Evolutionary conservation across 2,329 filamentous ascomycete species (phyloP), one percentile per base, ranked within the genome.

Genomic region (Rutstroemia sp.): DNA sequence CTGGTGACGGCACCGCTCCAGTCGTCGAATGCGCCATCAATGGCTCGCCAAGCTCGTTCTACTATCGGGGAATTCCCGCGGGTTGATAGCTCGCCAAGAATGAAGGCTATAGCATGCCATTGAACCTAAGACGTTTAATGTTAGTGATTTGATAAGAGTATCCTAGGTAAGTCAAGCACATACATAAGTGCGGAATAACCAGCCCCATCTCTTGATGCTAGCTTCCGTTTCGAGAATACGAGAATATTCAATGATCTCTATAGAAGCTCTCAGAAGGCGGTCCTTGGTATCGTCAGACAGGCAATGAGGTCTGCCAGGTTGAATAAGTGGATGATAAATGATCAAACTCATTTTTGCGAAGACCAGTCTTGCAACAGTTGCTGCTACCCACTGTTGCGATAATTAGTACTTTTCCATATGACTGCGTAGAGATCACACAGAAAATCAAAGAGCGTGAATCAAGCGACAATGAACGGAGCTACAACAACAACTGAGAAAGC

Each of bases 91-190:
- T 76, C 72, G 21, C 71, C 67, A 30, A 76, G 62, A 5, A 75
- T 69, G 38, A 71, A 75, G n/a, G 73, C 71, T 37, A 75, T 70
- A 2, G 74, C 72, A 58, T 76, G 70, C 74, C 74, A 77, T 60
- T 75, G 73, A 1, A 71, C 52, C 52, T 54, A 27, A 27, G 16
- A 37, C 1, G 12, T 2, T 39, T 7, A 39, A 19, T 14, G 30
- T 8, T 54, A 14, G 37, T 12, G 4, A 49, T 14, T 21, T 34
- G 3, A 41, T 21, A 12, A 30, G 34, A 30, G n/a, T 12, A 12
- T 19, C 5, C 16, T 42, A 14, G 39, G 39, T 7, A 30, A 30
- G 0, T 14, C 30, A 49, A 23, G 39, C 39, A 49, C 44, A n/a
- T 54, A 49, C 70, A 57, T 75, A 74, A 9, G 67, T 69, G 21